A percentile compares a stretch with the other conserved stretches of the same genome.
Conservation (phyloP, 2,329 filamentous ascomycete species). For the Teratosphaeria nubilosa region DNA sequence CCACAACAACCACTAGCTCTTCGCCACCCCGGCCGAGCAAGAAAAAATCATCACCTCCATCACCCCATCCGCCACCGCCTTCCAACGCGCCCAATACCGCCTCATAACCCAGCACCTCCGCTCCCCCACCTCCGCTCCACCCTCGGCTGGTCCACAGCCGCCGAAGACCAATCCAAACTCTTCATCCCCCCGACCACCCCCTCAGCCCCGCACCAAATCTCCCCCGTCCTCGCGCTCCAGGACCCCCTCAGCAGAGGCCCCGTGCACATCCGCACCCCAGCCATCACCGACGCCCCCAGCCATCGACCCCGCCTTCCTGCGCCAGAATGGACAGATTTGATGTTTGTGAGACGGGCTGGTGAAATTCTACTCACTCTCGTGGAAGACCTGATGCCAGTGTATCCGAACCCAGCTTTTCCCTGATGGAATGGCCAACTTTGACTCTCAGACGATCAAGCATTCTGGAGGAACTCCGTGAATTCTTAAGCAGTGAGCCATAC, state of each 20-base stretch:
- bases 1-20: too few species aligned
- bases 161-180: slow-evolving; percentile 20
- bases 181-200: slow-evolving; percentile 13
- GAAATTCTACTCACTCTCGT: too few species aligned
- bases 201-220: slow-evolving; percentile 12
- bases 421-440: too few species aligned
- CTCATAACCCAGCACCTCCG: slow-evolving; percentile 25
- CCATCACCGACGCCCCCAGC: slow-evolving; percentile 16
- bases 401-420: too few species aligned
- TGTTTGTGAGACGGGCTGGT: too few species aligned
- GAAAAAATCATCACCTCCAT: slow-evolving; percentile 23
- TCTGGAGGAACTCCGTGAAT: too few species aligned
- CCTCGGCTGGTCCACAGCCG: slow-evolving; percentile 16
- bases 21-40: slow-evolving; percentile 25
- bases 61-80: slow-evolving; percentile 19
- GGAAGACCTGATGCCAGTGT: too few species aligned
- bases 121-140: slow-evolving; percentile 25
- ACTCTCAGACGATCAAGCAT: too few species aligned
- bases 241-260: slow-evolving; percentile 18
- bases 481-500: too few species aligned
- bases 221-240: slow-evolving; percentile 20
- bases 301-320: slow-evolving; percentile 26
- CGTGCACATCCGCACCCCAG: slow-evolving; percentile 21
- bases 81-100: slow-evolving; percentile 27
- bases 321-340: slow-evolving; percentile 14